Evolutionary conservation across 345 rosid genomes (phyloP), one percentile per base, ranked within the genome.

Genomic region (Acer saccharum): DNA sequence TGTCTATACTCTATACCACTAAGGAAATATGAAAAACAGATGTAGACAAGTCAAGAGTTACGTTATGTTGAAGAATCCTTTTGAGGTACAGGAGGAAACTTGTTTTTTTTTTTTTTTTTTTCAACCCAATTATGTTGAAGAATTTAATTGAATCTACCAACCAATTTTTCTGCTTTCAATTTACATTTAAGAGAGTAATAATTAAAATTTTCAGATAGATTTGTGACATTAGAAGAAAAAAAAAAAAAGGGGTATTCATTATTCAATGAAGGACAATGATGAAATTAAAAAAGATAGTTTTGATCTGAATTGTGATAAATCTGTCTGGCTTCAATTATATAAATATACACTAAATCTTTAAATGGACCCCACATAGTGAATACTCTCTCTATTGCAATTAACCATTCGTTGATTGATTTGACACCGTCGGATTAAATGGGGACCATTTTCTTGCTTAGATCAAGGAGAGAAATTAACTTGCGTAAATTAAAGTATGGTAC

Each of bases 381-480:
- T 9, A 20, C 29, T 18, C 27, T 7, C 46, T 43, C 46, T 1
- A 16, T 54, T 60, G 65, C 46, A 60, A 7, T 60, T 10, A 21
- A 32, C 20, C 4, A 32, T 32, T 66, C 69, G 50, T 23, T 66
- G 48, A 60, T 20, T 14, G 46, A 43, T 43, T 43, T 43, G 70
- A n/a, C n/a, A 27, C 9, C 58, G 58, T 43, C 41, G 18, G 76
- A 41, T 21, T 11, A n/a, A 10, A 21, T 13, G 57, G 76, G 76
- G 65, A n/a, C 16, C 54, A 72, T 41, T 18, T 43, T 57, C 3
- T n/a, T 1, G 29, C 29, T 11, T 57, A 3, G 52, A 72, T 72
- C 20, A 35, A 57, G 75, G 69, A 17, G 60, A 62, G 58, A 73
- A 73, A 46, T 20, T 72, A 25, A 73, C 14, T 17, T 27, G n/a